Evolutionary conservation across 352 stramenopile species (phyloP), one percentile per base, ranked within the genome.

Genomic region (Saprolegnia diclina): DNA sequence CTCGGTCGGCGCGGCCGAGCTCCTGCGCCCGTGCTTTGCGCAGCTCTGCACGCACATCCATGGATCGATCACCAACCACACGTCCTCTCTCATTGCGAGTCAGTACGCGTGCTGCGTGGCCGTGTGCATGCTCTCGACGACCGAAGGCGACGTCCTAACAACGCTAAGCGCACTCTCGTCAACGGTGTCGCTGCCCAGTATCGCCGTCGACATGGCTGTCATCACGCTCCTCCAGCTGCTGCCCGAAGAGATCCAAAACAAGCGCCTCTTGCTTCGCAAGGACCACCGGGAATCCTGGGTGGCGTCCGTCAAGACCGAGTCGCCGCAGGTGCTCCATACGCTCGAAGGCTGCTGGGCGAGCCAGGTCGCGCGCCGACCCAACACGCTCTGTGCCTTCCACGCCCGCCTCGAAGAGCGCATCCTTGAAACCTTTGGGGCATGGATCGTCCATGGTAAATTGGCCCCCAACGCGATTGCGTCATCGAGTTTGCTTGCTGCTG

Each of bases 241-340:
- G n/a, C 57, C 57, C 11, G 57, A 66, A 35, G 57, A 66, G 50
- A 55, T 66, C 57, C 57, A 66, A 2, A 66, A 66, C 57, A 66
- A 66, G 22, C n/a, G 57, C 5, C 38, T 66, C 24, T 24, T 66
- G 40, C 57, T 66, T 13, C 38, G 57, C 13, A 48, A 21, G 3
- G 57, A 66, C 38, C 57, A 66, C 42, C 57, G 57, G 9, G 19
- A 19, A 21, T 16, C 3, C 5, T 66, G 57, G 57, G 57, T 54
- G 19, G 16, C n/a, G 11, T 24, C 40, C 5, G 38, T 66, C 24
- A 22, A 56, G 22, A 21, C 40, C 44, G 57, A 66, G 44, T 53
- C 57, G 24, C 9, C 21, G 11, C 13, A 19, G 9, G 42, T 66
- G 7, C 26, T 66, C 5, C 11, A 13, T 6, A 42, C 57, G 3